Conservation (phyloP, 2,329 filamentous ascomycete species). For the Hypoxylon sp. region DNA sequence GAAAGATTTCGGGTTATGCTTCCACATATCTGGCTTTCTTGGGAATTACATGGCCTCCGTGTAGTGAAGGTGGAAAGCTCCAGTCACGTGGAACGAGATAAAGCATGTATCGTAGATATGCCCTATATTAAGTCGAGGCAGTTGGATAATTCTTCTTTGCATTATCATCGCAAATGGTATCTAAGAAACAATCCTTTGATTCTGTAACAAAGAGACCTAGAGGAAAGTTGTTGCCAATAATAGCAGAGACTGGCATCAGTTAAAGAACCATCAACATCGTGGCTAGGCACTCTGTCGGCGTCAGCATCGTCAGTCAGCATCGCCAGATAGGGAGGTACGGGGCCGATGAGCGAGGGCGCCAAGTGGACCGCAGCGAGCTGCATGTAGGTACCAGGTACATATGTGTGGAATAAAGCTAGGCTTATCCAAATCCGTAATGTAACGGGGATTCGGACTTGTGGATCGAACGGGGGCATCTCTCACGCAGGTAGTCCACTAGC, state of each 20-base stretch:
- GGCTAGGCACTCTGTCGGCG: constrained; percentile 9
- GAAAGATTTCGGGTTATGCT: too few relatives aligned
- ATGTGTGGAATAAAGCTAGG: not conserved
- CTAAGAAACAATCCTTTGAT: not conserved
- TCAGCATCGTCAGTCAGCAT: constrained; percentile 7
- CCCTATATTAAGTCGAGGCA: too few relatives aligned
- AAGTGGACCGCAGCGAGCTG: constrained; percentile 4
- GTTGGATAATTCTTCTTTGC: too few relatives aligned
- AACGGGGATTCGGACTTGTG: constrained; percentile 9
- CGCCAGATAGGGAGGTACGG: too few relatives aligned
- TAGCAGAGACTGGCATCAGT: constrained; percentile 17
- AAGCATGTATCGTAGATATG: too few relatives aligned
- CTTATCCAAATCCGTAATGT: constrained; percentile 8
- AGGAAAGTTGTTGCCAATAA: constrained; percentile 27
- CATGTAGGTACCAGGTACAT: too few relatives aligned
- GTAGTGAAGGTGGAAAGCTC: too few relatives aligned
- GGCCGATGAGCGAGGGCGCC: constrained; percentile 18
- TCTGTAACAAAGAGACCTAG: constrained; percentile 2
- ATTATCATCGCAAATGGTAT: too few relatives aligned
- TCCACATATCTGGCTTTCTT: too few relatives aligned
- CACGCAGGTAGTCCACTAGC: constrained; percentile 19
- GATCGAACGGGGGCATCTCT: constrained; percentile 34
- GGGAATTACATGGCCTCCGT: too few relatives aligned
- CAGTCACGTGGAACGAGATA: too few relatives aligned
- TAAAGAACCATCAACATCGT: constrained; percentile 6